Evolutionary conservation across 139 green algal genomes (phyloP).

Genomic region (Micractinium sp.): DNA sequence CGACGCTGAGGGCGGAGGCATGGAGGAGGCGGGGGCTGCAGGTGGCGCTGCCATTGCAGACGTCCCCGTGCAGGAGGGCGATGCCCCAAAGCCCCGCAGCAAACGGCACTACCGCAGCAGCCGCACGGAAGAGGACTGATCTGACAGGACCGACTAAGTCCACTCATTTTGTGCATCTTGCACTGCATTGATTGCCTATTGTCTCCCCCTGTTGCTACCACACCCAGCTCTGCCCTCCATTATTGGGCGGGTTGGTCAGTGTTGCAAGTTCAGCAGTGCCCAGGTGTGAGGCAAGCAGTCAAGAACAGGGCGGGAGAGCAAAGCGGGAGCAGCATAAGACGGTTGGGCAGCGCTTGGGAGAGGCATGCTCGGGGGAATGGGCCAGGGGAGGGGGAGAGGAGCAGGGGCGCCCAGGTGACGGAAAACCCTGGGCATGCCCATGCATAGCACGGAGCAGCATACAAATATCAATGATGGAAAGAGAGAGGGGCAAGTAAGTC

Average conservation of each 20-base stretch:
- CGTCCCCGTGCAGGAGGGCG: neutral
- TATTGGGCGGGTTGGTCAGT: neutral
- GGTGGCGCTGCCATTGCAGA: neutral
- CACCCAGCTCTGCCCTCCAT: neutral
- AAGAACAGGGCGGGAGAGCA: neutral
- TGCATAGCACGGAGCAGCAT: no score
- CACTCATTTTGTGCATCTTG: neutral
- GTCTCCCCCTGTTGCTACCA: neutral
- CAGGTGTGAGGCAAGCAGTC: neutral
- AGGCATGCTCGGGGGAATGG: neutral
- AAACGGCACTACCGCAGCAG: slow-evolving; percentile 21
- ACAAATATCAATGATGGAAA: no score
- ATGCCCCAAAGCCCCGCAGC: neutral
- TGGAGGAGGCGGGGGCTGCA: slow-evolving; percentile 5
- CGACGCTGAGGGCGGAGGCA: neutral
- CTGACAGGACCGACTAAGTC: neutral
- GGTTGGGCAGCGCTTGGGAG: neutral
- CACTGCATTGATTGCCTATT: neutral
- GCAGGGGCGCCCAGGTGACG: no score
- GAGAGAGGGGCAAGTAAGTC: neutral
- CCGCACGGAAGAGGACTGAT: neutral
- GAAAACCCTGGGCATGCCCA: no score
- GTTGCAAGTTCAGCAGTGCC: neutral
- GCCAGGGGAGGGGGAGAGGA: no score
- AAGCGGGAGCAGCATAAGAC: neutral